phyloP scores from a whole-genome alignment of 176 grass and related monocot species.

The Carex littledalei region DNA sequence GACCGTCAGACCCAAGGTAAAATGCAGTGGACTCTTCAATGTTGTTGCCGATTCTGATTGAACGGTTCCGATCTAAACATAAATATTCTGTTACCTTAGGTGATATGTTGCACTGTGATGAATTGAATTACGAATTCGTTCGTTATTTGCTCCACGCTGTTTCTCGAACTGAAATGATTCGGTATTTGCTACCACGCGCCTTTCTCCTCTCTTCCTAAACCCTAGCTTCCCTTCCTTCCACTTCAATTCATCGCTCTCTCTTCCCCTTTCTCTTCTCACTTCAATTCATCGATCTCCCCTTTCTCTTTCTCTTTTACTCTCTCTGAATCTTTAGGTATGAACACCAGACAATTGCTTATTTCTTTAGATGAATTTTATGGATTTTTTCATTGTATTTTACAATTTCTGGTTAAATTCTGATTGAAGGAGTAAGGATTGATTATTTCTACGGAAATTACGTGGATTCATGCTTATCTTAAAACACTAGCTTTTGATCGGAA shows the following conservation, averaged over 20 bases:
- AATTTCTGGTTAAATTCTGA: not conserved
- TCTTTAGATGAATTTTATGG: not conserved
- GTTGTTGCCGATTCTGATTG: no score
- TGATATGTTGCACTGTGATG: no score
- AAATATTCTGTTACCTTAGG: not conserved
- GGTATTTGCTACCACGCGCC: not conserved
- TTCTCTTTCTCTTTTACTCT: not conserved
- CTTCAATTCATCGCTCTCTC: not conserved
- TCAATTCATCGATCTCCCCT: not conserved
- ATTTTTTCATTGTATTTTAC: not conserved
- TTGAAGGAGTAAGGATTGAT: not conserved
- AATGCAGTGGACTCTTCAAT: no score
- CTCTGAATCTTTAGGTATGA: not conserved
- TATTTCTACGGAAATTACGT: no score
- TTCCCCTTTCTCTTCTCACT: not conserved
- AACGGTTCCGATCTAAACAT: no score
- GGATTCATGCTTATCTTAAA: not conserved
- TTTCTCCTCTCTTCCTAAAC: constrained; percentile 1
- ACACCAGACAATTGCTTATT: not conserved
- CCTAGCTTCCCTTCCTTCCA: not conserved
- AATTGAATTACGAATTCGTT: no score
- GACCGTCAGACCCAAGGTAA: no score
- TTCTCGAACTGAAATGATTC: constrained; percentile 10
- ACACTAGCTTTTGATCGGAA: not conserved
- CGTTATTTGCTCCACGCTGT: not conserved